Percentiles rank a stretch among this genome's conserved stretches.
Evolutionary conservation across 2,329 filamentous ascomycete genomes (phyloP).

Genomic region (Zalaria obscura): DNA sequence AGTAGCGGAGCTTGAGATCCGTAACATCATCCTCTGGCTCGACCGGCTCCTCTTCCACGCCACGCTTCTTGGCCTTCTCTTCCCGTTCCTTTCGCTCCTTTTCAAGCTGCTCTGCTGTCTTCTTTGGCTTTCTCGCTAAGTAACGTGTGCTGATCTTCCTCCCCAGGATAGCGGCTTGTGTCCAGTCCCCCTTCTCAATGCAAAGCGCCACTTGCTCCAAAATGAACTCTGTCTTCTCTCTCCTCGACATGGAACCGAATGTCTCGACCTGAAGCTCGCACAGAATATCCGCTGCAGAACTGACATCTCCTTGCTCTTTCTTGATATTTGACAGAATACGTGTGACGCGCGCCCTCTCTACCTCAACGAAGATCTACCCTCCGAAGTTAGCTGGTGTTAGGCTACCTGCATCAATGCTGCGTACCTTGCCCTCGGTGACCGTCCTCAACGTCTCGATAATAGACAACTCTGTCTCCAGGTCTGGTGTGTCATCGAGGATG

Average conservation of each 20-base stretch:
- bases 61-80: constrained; percentile 69
- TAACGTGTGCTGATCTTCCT: constrained; percentile 96
- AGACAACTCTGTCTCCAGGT: constrained; percentile 73
- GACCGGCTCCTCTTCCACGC: constrained; percentile 61
- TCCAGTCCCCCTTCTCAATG: constrained; percentile 93
- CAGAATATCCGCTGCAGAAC: constrained; percentile 78
- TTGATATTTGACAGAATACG: constrained; percentile 95
- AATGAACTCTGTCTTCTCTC: constrained; percentile 98
- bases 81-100: constrained; percentile 79
- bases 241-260: constrained; percentile 91
- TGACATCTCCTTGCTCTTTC: constrained; percentile 84
- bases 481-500: constrained; percentile 77
- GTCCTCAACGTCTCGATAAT: constrained; percentile 92
- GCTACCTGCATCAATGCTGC: constrained; percentile 7
- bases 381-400: background rate
- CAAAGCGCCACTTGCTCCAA: constrained; percentile 86
- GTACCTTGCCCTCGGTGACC: constrained; percentile 88
- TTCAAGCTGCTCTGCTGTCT: constrained; percentile 75
- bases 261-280: constrained; percentile 98
- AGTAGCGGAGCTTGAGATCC: constrained; percentile 88
- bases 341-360: constrained; percentile 90
- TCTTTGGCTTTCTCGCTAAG: constrained; percentile 79
- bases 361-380: constrained; percentile 83
- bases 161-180: constrained; percentile 80
- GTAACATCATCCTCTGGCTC: constrained; percentile 81